phyloP scores from a whole-genome alignment of 768 basidiomycete species.

The Floccularia luteovirens region DNA sequence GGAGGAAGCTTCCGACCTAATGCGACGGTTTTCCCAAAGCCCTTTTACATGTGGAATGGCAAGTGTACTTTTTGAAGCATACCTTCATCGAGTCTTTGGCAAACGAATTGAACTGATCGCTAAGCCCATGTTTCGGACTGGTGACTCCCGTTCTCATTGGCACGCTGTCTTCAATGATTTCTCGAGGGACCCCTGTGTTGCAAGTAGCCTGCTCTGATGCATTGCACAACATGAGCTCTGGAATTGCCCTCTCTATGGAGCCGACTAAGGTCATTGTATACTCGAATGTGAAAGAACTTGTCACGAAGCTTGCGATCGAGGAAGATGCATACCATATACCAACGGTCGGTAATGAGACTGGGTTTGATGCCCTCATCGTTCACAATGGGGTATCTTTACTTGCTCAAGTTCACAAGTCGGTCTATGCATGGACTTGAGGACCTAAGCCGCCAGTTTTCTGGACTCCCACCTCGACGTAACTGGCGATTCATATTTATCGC shows the following conservation, averaged over 20 bases:
- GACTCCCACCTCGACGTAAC: neutral
- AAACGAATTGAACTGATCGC: too few species aligned
- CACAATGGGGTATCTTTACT: neutral
- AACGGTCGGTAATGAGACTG: neutral
- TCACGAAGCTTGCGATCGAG: neutral
- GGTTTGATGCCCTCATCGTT: constrained; percentile 1
- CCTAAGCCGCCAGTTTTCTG: neutral
- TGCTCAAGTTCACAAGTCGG: neutral
- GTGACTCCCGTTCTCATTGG: too few species aligned
- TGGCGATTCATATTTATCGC: constrained; percentile 1
- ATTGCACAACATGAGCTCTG: neutral
- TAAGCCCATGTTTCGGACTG: too few species aligned
- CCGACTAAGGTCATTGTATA: neutral
- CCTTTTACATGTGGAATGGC: too few species aligned
- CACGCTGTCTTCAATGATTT: too few species aligned
- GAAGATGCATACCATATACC: constrained; percentile 2
- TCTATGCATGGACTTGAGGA: constrained; percentile 1
- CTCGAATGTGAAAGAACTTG: too few species aligned
- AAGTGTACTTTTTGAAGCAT: too few species aligned
- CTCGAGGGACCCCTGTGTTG: too few species aligned
- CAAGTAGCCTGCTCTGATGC: neutral
- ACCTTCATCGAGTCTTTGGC: too few species aligned
- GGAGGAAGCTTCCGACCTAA: too few species aligned
- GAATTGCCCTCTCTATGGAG: neutral
- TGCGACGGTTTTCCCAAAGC: too few species aligned